Base-by-base conservation (phyloP, 345 rosid genomes). In the Salix udensis region DNA sequence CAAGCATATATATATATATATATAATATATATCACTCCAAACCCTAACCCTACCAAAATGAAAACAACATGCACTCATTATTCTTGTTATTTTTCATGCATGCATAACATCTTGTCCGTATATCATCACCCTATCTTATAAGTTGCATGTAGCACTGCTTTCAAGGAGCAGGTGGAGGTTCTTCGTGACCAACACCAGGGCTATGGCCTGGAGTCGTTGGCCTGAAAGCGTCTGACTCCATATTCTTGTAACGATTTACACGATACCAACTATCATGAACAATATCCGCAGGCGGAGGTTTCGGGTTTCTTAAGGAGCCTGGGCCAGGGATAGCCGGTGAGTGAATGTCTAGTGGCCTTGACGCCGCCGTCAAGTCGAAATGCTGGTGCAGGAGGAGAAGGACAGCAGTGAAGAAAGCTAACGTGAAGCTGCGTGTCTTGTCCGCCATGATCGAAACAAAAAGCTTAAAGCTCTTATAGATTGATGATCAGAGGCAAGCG, bases 131-230 rank as follows among this genome's bases (percentile, higher is more conserved):
- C 14, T 4, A 4, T 46, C 50, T 46, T 46, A 30, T 46, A 30
- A 30, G 31, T 0, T 46, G 18, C 1, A 14, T 46, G 50, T 3
- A 46, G 50, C 50, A 46, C 50, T 13, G 5, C 18, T 2, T 44
- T 79, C 53, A 85, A 34, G 53, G 39, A 69, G 72, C 37, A 64
- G 67, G 34, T 0, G 88, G 87, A 28, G 90, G 88, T 1, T 31
- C 1, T 0, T 61, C 0, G 70, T 87, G 87, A 24, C 90, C 90
- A 58, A 82, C 80, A 48, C 90, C 90, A 42, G 90, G 88, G 76
- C 90, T 87, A 23, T 80, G 88, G 2, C 90, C 90, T 4, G 87
- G 90, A 73, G 40, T 62, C 24, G 90, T 87, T 24, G 90, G 90
- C 66, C 87, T 79, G 64, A 16, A 85, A 65, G 90, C 88, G 7